Evolutionary conservation across 257 asterid species (phyloP).

Genomic region (Forsythia viridissima): DNA sequence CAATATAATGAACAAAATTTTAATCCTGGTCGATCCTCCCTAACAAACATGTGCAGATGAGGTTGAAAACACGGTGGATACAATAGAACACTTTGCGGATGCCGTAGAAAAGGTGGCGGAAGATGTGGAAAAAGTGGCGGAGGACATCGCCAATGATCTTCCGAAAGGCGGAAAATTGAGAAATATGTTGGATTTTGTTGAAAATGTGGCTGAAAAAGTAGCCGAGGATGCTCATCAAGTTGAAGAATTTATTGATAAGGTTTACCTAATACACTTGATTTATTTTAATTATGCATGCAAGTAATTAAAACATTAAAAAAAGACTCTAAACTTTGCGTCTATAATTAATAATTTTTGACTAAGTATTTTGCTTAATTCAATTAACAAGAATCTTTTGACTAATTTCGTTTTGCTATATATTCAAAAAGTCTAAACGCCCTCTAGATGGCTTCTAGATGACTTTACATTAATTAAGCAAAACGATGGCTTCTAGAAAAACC

Average conservation of each 20-base stretch:
- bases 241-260: slow-evolving; percentile 55
- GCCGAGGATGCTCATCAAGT: slow-evolving; percentile 43
- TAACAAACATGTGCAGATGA: slow-evolving; percentile 33
- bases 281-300: background rate
- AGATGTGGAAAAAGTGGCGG: slow-evolving; percentile 51
- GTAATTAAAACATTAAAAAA: too few relatives aligned
- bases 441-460: background rate
- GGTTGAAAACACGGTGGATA: slow-evolving; percentile 44
- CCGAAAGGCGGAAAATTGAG: slow-evolving; percentile 48
- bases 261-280: slow-evolving; percentile 1
- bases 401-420: background rate
- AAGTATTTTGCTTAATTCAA: background rate
- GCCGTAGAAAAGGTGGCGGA: slow-evolving; percentile 54
- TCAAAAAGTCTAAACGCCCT: background rate
- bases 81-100: slow-evolving; percentile 48
- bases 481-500: too few relatives aligned
- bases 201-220: slow-evolving; percentile 49
- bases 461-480: background rate
- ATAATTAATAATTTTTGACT: background rate
- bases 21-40: background rate
- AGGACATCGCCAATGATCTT: slow-evolving; percentile 40
- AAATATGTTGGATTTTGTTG: slow-evolving; percentile 41
- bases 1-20: background rate
- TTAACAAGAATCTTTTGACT: background rate
- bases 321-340: background rate